Conservation (phyloP, 2,329 filamentous ascomycete genomes). For the Knufia petricola region DNA sequence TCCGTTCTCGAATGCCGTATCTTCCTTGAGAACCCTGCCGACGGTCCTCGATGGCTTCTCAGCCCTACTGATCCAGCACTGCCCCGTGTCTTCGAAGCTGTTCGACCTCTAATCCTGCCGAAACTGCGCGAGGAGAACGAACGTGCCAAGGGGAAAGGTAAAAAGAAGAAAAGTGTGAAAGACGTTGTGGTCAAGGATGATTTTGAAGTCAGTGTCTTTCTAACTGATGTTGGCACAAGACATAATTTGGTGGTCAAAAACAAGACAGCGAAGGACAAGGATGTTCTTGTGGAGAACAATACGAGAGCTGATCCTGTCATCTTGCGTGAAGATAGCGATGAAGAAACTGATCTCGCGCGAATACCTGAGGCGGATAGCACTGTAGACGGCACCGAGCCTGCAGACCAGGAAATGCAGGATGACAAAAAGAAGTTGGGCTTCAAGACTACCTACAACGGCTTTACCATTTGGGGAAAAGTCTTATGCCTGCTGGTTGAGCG, state of each 20-base stretch:
- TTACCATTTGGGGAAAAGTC: conserved; percentile 88
- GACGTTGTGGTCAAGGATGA: conserved; percentile 83
- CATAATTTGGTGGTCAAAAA: conserved; percentile 81
- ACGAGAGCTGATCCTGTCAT: conserved; percentile 37
- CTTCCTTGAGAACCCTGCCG: conserved; percentile 82
- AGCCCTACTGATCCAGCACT: conserved; percentile 67
- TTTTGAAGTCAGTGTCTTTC: conserved; percentile 89
- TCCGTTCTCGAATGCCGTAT: conserved; percentile 95
- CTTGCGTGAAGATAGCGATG: conserved; percentile 52
- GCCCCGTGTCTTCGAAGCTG: conserved; percentile 70
- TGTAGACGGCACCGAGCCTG: conserved; percentile 13
- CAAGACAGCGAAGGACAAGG: conserved; percentile 61
- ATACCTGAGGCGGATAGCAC: conserved; percentile 16
- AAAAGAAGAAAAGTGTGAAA: conserved; percentile 73
- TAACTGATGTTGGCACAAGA: conserved; percentile 74
- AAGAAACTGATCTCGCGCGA: conserved; percentile 33
- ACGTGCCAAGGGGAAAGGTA: conserved; percentile 49
- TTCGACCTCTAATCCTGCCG: conserved; percentile 77
- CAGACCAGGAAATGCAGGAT: conserved; percentile 37
- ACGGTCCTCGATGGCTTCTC: conserved; percentile 75
- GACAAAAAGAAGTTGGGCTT: conserved; percentile 89
- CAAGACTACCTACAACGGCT: conserved; percentile 85
- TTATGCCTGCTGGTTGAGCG: conserved; percentile 82
- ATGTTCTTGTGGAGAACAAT: conserved; percentile 44
- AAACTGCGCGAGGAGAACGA: conserved; percentile 82